Percentiles rank a stretch among this genome's conserved stretches.
These are phyloP conservation scores for Backusella parvicylindrica DNA, from an alignment of 192 early-diverging fungal species.

Conservation along the genomic window DNA sequence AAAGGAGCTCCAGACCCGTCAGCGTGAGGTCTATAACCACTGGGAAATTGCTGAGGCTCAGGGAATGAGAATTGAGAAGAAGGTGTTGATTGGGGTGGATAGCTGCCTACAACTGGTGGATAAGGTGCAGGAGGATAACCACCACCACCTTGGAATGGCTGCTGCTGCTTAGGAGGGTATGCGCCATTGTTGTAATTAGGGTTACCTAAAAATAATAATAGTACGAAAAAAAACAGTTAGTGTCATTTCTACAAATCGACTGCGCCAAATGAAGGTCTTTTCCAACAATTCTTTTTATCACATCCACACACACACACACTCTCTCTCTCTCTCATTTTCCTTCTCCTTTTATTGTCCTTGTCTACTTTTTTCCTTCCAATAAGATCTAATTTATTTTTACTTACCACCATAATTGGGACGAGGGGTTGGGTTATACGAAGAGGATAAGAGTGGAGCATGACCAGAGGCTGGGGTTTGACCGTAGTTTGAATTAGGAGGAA, in stretches of 20 bases:
- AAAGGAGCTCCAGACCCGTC: not conserved
- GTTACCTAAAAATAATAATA: not conserved
- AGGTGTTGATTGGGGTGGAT: not conserved
- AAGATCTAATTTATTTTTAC: not conserved
- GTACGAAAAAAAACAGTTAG: not conserved
- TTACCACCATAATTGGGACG: not conserved
- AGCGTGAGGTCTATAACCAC: not conserved
- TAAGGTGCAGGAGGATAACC: not conserved
- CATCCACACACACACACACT: not conserved
- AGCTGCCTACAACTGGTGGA: not conserved
- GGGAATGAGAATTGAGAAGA: not conserved
- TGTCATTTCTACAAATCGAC: not conserved
- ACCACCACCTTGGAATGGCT: not conserved
- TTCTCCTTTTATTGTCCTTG: too few relatives aligned
- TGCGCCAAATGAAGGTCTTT: not conserved
- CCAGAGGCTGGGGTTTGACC: not conserved
- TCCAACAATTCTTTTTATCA: not conserved
- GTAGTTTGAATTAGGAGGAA: not conserved
- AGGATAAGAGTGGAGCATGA: conserved; percentile 11
- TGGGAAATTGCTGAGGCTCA: not conserved
- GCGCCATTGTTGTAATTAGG: not conserved
- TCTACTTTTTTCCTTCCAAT: not conserved
- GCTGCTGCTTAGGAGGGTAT: not conserved
- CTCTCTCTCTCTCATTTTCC: not conserved
- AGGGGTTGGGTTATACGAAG: conserved; percentile 10